Conservation (phyloP, 805 yeast genomes). For the Pichia cephalocereana region DNA sequence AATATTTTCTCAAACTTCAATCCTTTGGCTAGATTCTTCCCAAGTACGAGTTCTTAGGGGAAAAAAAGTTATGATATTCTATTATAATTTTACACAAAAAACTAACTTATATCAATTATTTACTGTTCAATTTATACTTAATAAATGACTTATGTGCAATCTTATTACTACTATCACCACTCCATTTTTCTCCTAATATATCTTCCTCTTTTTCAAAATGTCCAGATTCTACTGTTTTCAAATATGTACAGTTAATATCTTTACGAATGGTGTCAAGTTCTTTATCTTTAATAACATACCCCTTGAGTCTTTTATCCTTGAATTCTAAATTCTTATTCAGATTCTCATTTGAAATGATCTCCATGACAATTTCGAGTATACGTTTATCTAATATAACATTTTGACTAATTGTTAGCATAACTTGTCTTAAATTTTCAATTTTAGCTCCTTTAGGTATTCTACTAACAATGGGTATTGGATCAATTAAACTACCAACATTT, state of each 20-base stretch:
- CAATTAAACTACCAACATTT: conserved; percentile 53
- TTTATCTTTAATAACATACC: conserved; percentile 23
- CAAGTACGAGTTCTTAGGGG: background rate
- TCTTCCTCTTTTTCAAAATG: conserved; percentile 23
- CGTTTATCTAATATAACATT: conserved; percentile 50
- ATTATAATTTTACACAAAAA: no score
- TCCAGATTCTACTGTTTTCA: conserved; percentile 1
- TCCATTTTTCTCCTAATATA: conserved; percentile 26
- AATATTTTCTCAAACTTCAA: conserved; percentile 36
- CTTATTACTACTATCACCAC: conserved; percentile 22
- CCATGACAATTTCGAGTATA: conserved; percentile 47
- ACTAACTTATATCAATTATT: background rate
- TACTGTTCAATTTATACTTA: conserved; percentile 12
- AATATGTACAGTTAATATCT: conserved; percentile 1
- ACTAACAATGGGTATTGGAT: conserved; percentile 60
- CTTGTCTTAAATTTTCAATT: conserved; percentile 55
- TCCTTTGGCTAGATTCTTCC: conserved; percentile 23
- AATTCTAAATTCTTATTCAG: conserved; percentile 26
- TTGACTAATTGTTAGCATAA: conserved; percentile 50
- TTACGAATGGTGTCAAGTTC: conserved; percentile 5
- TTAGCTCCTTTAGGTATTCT: conserved; percentile 53
- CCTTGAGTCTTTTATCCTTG: conserved; percentile 24
- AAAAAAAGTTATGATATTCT: no score
- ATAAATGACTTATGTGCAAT: conserved; percentile 26
- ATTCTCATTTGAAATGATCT: conserved; percentile 47